These are phyloP conservation scores for Sutorius eximius DNA, from an alignment of 1,284 basidiomycete genomes.

Conservation along the genomic window DNA sequence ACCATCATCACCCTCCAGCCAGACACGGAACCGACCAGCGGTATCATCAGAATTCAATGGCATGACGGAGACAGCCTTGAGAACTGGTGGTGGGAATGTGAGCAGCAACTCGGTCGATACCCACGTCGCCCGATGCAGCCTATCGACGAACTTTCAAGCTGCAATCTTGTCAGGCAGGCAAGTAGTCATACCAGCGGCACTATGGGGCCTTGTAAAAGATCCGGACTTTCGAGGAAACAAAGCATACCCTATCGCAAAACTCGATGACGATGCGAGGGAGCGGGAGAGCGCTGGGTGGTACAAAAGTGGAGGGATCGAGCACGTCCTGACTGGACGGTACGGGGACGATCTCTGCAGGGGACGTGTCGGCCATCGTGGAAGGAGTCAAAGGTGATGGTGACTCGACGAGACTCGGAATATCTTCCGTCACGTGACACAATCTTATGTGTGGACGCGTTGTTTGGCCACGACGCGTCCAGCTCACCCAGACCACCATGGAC, in stretches of 20 bases:
- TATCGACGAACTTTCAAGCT: slow-evolving; percentile 31
- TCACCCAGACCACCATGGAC: slow-evolving; percentile 19
- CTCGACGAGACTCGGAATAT: background rate
- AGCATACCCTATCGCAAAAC: slow-evolving; percentile 81
- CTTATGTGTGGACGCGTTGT: slow-evolving; percentile 43
- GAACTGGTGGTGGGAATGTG: slow-evolving; percentile 77
- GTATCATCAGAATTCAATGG: slow-evolving; percentile 81
- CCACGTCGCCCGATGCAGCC: slow-evolving; percentile 87
- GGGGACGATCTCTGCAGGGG: slow-evolving; percentile 4
- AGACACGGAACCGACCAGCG: slow-evolving; percentile 85
- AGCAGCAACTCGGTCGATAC: slow-evolving; percentile 85
- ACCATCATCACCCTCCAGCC: slow-evolving; percentile 56
- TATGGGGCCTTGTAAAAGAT: slow-evolving; percentile 28
- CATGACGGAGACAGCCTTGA: slow-evolving; percentile 68
- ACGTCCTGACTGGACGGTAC: background rate
- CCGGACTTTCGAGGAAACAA: background rate
- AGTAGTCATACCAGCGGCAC: slow-evolving; percentile 66
- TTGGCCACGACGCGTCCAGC: slow-evolving; percentile 32
- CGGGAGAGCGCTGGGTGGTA: slow-evolving; percentile 50
- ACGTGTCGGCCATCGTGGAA: slow-evolving; percentile 15
- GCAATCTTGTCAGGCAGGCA: background rate
- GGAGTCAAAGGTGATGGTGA: no score
- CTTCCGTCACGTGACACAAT: slow-evolving; percentile 22
- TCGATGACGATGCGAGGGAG: slow-evolving; percentile 65
- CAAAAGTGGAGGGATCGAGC: slow-evolving; percentile 56